Conservation (phyloP, 768 basidiomycete species). For the Tricholoma saponaceum region DNA sequence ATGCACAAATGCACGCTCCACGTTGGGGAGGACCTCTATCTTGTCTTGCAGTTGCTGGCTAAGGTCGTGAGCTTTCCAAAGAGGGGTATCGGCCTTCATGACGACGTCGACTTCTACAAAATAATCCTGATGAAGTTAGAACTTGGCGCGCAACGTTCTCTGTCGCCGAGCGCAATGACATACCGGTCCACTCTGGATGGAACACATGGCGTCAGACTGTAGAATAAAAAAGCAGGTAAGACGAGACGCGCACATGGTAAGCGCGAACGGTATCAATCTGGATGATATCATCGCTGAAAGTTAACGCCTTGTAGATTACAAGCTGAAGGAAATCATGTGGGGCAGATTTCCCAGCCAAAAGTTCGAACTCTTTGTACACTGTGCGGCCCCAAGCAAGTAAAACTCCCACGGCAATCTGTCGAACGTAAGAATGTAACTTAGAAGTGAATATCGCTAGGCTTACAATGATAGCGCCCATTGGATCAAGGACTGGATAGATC, state of each 20-base stretch:
- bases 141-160: slow-evolving; percentile 2
- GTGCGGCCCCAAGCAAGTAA: slow-evolving; percentile 76
- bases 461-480: slow-evolving; percentile 73
- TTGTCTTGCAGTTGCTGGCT: slow-evolving; percentile 85
- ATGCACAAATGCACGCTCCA: slow-evolving; percentile 92
- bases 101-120: slow-evolving; percentile 96
- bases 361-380: slow-evolving; percentile 75
- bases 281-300: slow-evolving; percentile 82
- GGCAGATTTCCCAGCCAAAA: slow-evolving; percentile 89
- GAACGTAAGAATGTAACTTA: slow-evolving; percentile 6
- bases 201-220: slow-evolving; percentile 4
- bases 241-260: slow-evolving; percentile 64
- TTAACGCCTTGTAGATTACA: slow-evolving; percentile 88
- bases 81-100: slow-evolving; percentile 81
- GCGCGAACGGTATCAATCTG: slow-evolving; percentile 90
- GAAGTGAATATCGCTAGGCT: slow-evolving; percentile 21
- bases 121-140: slow-evolving; percentile 55
- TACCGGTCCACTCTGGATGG: slow-evolving; percentile 67
- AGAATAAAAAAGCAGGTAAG: not conserved
- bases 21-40: slow-evolving; percentile 84
- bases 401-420: slow-evolving; percentile 74
- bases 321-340: slow-evolving; percentile 88
- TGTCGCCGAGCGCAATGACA: slow-evolving; percentile 13
- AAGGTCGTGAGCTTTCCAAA: slow-evolving; percentile 86
- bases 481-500: slow-evolving; percentile 57